Evolutionary conservation across 2,329 filamentous ascomycete genomes (phyloP).

Genomic region (Orbilia blumenaviensis): DNA sequence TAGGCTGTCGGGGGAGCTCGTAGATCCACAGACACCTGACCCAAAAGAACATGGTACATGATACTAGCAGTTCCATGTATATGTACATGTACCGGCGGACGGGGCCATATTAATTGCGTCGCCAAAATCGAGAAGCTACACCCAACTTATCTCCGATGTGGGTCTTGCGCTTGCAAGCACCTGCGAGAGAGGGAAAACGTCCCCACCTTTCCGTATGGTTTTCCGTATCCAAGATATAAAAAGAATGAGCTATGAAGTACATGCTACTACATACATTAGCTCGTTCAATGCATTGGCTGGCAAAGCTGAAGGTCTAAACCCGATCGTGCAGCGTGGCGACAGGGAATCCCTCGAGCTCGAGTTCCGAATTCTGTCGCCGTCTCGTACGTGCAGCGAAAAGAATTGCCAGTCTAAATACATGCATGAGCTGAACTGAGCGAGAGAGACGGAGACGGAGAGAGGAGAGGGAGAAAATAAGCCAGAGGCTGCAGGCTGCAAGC

Average conservation of each 20-base stretch:
- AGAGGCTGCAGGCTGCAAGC: not conserved
- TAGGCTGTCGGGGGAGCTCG: conserved; percentile 17
- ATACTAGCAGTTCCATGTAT: not conserved
- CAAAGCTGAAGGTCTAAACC: not conserved
- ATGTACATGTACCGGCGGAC: not conserved
- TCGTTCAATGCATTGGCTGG: not conserved
- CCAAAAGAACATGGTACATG: not conserved
- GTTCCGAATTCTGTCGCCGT: conserved; percentile 8
- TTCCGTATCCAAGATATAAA: conserved; percentile 21
- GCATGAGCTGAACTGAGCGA: conserved; percentile 24
- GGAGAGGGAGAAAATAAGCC: too few relatives aligned
- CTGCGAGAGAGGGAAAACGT: not conserved
- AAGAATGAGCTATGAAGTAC: too few relatives aligned
- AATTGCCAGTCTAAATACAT: conserved; percentile 8
- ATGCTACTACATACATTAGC: conserved; percentile 5
- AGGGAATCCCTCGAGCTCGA: not conserved
- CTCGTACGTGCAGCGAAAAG: not conserved
- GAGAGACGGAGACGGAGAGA: not conserved
- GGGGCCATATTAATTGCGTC: too few relatives aligned
- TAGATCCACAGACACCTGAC: conserved; percentile 25
- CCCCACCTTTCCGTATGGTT: not conserved
- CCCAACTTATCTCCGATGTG: conserved; percentile 31
- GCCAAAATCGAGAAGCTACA: conserved; percentile 8
- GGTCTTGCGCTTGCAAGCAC: not conserved
- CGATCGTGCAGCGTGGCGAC: conserved; percentile 13